Evolutionary conservation across 1,284 basidiomycete genomes (phyloP).

Genomic region (Amylostereum areolatum): DNA sequence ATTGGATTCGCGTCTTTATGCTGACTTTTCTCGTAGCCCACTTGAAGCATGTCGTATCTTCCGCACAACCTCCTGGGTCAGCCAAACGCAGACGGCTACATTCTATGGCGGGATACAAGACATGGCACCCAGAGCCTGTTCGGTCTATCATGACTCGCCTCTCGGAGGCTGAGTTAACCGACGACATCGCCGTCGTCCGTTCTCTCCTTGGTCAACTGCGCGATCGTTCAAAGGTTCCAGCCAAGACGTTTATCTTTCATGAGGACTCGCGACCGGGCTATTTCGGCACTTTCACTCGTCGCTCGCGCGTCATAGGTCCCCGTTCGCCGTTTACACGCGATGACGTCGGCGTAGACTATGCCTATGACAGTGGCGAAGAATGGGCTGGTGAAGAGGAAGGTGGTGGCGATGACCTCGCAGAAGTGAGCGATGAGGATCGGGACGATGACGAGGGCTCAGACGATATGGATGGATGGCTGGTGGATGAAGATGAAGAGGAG

Average conservation of each 20-base stretch:
- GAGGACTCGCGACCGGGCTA: conserved; percentile 80
- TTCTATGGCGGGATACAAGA: conserved; percentile 24
- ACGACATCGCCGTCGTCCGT: conserved; percentile 59
- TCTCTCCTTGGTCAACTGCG: conserved; percentile 46
- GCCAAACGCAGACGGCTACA: no score
- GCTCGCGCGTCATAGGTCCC: conserved; percentile 62
- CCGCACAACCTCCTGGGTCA: conserved; percentile 23
- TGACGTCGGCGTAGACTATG: conserved; percentile 66
- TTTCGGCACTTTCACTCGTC: conserved; percentile 81
- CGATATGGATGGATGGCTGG: conserved; percentile 71
- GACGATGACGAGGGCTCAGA: conserved; percentile 57
- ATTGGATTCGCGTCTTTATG: neutral
- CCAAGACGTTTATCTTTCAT: conserved; percentile 71
- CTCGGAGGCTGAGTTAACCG: conserved; percentile 71
- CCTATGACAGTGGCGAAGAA: conserved; percentile 80
- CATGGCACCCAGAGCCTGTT: conserved; percentile 30
- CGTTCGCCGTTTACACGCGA: conserved; percentile 73
- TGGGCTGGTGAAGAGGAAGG: conserved; percentile 76
- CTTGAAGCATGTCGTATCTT: conserved; percentile 31
- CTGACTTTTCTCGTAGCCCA: conserved; percentile 30
- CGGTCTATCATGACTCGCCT: conserved; percentile 59
- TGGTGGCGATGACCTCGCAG: conserved; percentile 67
- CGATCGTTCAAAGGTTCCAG: conserved; percentile 53
- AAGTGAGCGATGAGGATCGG: conserved; percentile 55
- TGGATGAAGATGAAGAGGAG: conserved; percentile 67